Evolutionary conservation across 225 moss, liverwort and hornwort species (phyloP), one percentile per base, ranked within the genome.

Genomic region (Neckera pumila): DNA sequence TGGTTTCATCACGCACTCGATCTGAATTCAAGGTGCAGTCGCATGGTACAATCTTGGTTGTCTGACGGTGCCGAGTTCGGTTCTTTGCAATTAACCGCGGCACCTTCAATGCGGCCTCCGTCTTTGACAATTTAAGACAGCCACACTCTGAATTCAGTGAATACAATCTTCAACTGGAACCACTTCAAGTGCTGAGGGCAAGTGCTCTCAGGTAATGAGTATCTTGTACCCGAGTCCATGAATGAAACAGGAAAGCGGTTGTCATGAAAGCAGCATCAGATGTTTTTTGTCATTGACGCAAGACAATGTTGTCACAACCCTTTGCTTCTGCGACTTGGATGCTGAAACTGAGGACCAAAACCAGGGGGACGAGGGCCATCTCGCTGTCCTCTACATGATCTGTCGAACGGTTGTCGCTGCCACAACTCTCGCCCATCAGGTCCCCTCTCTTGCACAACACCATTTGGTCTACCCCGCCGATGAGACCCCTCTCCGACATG

Each of bases 341-440:
- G 93, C 86, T 93, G 92, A 69, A 93, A 93, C 65, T 88, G 90
- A 38, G 94, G 92, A 83, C 93, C 93, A 78, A 94, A 93, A 83
- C 93, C 94, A 78, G 94, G 93, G 42, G 92, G 89, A 2, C 91
- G 94, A 92, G 91, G 92, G 42, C 93, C 88, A 54, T 94, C 93
- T 63, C 94, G 92, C 85, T 94, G 94, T 38, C 93, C 94, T 91
- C 94, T 84, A 84, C 94, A 94, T 61, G 94, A 93, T 87, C 94
- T 91, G 59, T 93, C 94, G 43, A 88, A 89, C 76, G 93, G 83
- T 73, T 64, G 88, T 54, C 90, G 92, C 80, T 89, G 92, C 94
- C 94, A 94, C 54, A 90, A 13, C 66, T 94, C 94, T 66, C 91
- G 92, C 60, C 91, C 94, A 80, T 94, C 94, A 79, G 93, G 76